Evolutionary conservation across 805 yeast genomes (phyloP).

Genomic region (Zygosaccharomyces gambellarensis): DNA sequence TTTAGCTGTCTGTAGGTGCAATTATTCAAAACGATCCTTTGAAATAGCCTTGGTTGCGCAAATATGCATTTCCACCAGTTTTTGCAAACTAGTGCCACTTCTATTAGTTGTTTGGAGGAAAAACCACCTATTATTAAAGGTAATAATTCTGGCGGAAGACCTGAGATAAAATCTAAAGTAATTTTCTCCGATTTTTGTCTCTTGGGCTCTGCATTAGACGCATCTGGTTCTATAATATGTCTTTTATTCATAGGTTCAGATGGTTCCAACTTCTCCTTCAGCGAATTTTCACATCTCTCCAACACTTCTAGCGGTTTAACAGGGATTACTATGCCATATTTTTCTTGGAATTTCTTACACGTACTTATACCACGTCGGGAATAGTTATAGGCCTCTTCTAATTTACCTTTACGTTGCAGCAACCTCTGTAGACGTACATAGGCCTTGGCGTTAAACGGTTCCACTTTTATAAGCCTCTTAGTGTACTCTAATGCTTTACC

Average conservation of each 20-base stretch:
- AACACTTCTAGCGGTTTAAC: slow-evolving; percentile 11
- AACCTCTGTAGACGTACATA: slow-evolving; percentile 29
- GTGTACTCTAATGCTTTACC: slow-evolving; percentile 22
- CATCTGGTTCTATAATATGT: slow-evolving; percentile 20
- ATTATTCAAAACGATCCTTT: slow-evolving; percentile 14
- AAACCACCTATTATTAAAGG: slow-evolving; percentile 19
- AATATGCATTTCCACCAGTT: slow-evolving; percentile 22
- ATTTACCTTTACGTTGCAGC: slow-evolving; percentile 19
- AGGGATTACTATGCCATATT: slow-evolving; percentile 13
- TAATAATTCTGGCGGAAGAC: slow-evolving; percentile 28
- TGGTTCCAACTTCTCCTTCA: neutral
- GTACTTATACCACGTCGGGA: slow-evolving; percentile 20
- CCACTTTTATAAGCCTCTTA: slow-evolving; percentile 20
- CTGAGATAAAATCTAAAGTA: slow-evolving; percentile 16
- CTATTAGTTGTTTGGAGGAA: slow-evolving; percentile 18
- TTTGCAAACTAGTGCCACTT: slow-evolving; percentile 20
- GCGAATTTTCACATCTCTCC: neutral
- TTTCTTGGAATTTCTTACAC: slow-evolving; percentile 12
- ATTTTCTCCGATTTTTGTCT: neutral
- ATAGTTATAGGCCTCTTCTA: slow-evolving; percentile 20
- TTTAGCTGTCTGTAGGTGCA: slow-evolving; percentile 15
- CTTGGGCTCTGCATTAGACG: neutral
- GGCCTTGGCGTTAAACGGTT: slow-evolving; percentile 27
- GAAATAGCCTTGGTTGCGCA: slow-evolving; percentile 20
- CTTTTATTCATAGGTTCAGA: slow-evolving; percentile 6